Evolutionary conservation across 1,284 basidiomycete species (phyloP).

Genomic region (Puccinia coronata): DNA sequence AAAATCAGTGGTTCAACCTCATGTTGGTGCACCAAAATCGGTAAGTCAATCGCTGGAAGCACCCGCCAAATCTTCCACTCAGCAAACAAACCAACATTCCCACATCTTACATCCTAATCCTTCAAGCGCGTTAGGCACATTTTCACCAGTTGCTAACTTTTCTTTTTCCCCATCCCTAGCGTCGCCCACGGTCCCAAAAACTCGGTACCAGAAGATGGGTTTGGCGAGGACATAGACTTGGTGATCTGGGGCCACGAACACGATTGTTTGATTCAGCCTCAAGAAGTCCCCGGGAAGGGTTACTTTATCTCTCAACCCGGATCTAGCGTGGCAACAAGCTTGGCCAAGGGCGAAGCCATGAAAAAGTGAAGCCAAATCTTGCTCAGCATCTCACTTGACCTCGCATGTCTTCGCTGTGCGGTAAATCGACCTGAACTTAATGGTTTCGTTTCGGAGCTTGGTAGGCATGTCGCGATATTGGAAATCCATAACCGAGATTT

Average conservation of each 20-base stretch:
- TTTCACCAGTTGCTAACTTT: background rate
- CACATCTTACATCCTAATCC: too few species aligned
- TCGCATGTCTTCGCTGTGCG: conserved; percentile 39
- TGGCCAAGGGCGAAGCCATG: conserved; percentile 83
- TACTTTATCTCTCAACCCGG: conserved; percentile 95
- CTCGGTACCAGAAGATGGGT: conserved; percentile 91
- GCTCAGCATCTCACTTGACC: conserved; percentile 40
- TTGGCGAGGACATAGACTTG: conserved; percentile 89
- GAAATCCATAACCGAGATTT: conserved; percentile 84
- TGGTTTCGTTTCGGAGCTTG: conserved; percentile 49
- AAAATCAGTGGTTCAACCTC: conserved; percentile 88
- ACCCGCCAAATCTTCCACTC: background rate
- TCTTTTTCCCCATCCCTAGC: conserved; percentile 62
- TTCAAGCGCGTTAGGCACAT: background rate
- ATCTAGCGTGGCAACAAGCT: conserved; percentile 87
- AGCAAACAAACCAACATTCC: background rate
- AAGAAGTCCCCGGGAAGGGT: conserved; percentile 82
- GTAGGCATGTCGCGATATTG: conserved; percentile 81
- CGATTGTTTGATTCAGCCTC: conserved; percentile 88
- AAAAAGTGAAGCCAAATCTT: conserved; percentile 71
- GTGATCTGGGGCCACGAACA: conserved; percentile 99
- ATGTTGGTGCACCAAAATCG: conserved; percentile 93
- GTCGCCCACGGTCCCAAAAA: conserved; percentile 91
- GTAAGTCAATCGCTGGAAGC: conserved; percentile 62
- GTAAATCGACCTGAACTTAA: conserved; percentile 18